Evolutionary conservation across 306 rosid species (phyloP).

Genomic region (Hylodesmum podocarpum): DNA sequence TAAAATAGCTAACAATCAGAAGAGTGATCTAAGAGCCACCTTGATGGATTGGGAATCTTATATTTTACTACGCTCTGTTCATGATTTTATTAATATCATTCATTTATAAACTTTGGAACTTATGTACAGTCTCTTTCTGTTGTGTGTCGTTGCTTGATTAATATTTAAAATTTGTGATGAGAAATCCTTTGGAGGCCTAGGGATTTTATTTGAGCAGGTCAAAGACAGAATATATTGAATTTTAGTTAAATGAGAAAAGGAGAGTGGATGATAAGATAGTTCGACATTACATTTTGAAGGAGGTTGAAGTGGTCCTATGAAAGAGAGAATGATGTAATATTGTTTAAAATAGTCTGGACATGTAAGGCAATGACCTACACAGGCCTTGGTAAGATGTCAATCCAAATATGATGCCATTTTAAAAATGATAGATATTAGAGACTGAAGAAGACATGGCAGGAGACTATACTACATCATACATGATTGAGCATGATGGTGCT

Average conservation of each 20-base stretch:
- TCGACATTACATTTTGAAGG: not conserved
- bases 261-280: not conserved
- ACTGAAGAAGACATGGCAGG: not conserved
- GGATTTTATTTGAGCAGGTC: not conserved
- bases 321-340: not conserved
- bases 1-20: not conserved
- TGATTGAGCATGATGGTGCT: not conserved
- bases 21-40: not conserved
- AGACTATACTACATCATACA: not conserved
- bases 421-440: not conserved
- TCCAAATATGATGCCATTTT: not conserved
- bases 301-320: not conserved
- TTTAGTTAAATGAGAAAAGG: not conserved
- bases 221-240: conserved; percentile 2
- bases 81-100: not conserved
- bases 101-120: not conserved
- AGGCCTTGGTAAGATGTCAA: not conserved
- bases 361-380: not conserved
- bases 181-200: not conserved
- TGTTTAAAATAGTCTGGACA: not conserved
- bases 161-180: not conserved
- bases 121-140: not conserved
- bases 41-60: conserved; percentile 1
- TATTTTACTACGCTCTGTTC: conserved; percentile 6
- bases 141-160: not conserved